Evolutionary conservation across 495 filamentous ascomycete genomes (phyloP).

Genomic region (Penicillium dipodomyicola): DNA sequence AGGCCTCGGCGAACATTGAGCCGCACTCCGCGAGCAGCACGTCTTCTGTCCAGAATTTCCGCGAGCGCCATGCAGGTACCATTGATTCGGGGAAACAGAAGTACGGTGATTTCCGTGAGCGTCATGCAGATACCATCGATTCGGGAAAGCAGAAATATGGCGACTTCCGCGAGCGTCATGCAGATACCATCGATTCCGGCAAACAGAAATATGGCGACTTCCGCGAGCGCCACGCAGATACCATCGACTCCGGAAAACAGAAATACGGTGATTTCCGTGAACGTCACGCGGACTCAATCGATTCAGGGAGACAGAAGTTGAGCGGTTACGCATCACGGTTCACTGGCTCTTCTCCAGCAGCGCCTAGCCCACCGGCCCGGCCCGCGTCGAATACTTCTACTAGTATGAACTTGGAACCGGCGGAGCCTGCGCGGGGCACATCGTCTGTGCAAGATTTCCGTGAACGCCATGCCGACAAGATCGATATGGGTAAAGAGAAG

Average conservation of each 20-base stretch:
- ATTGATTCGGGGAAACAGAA: conserved; percentile 62
- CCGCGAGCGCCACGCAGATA: conserved; percentile 7
- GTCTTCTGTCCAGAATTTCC: conserved; percentile 56
- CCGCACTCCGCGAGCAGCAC: conserved; percentile 37
- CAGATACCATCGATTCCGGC: conserved; percentile 1
- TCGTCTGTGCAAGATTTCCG: conserved; percentile 59
- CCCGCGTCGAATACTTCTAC: conserved; percentile 7
- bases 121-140: conserved; percentile 60
- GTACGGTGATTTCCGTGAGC: conserved; percentile 64
- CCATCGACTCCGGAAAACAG: conserved; percentile 6
- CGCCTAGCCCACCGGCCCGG: conserved; percentile 7
- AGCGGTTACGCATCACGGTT: conserved; percentile 2
- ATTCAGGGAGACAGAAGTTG: conserved; percentile 7
- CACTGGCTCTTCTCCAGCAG: conserved; percentile 32
- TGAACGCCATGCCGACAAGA: conserved; percentile 66
- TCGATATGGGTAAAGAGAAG: conserved; percentile 61
- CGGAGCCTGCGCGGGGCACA: conserved; percentile 11
- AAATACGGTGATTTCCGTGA: conserved; percentile 9
- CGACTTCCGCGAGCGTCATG: conserved; percentile 46
- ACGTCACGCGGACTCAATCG: conserved; percentile 5
- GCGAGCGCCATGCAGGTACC: conserved; percentile 67
- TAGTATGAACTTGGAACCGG: conserved; percentile 12
- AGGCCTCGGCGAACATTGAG: conserved; percentile 46
- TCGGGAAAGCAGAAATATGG: conserved; percentile 59
- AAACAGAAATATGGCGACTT: conserved; percentile 5